Percentiles rank a stretch among this genome's conserved stretches.
Conservation (phyloP, 306 rosid species). For the Pterocarpus macrocarpus region DNA sequence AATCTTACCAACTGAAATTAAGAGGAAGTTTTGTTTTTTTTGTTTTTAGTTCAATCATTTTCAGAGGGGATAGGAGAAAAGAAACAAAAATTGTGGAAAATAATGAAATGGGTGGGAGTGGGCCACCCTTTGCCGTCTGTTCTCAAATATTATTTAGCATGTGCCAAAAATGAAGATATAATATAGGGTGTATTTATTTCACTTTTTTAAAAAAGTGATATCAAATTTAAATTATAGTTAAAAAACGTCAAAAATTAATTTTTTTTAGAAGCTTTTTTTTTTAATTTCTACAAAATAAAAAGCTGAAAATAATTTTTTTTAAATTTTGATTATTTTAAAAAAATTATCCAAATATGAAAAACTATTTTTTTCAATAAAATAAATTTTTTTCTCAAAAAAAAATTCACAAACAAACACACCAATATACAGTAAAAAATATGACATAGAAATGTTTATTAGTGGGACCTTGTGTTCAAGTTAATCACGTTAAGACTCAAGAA, state of each 20-base stretch:
- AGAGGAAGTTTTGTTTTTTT: background rate
- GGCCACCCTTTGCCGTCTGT: background rate
- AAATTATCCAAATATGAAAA: too few relatives aligned
- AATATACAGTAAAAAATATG: background rate
- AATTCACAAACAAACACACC: background rate
- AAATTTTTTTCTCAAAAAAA: too few relatives aligned
- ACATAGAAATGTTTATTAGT: background rate
- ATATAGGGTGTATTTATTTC: too few relatives aligned
- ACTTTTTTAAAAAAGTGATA: too few relatives aligned
- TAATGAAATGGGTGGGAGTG: constrained; percentile 2
- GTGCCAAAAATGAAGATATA: background rate
- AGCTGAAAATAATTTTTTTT: too few relatives aligned
- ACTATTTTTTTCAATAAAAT: too few relatives aligned
- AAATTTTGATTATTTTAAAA: too few relatives aligned
- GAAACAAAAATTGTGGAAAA: background rate
- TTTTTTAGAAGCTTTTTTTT: too few relatives aligned
- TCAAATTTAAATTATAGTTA: too few relatives aligned
- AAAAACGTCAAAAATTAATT: too few relatives aligned
- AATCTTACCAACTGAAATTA: background rate
- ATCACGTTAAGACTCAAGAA: background rate
- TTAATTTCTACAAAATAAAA: too few relatives aligned
- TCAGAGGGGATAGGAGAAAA: background rate
- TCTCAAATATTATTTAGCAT: background rate
- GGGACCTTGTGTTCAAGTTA: background rate
- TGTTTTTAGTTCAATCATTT: background rate